phyloP scores from a whole-genome alignment of 2,329 filamentous ascomycete species.

The Apiospora pterosperma region DNA sequence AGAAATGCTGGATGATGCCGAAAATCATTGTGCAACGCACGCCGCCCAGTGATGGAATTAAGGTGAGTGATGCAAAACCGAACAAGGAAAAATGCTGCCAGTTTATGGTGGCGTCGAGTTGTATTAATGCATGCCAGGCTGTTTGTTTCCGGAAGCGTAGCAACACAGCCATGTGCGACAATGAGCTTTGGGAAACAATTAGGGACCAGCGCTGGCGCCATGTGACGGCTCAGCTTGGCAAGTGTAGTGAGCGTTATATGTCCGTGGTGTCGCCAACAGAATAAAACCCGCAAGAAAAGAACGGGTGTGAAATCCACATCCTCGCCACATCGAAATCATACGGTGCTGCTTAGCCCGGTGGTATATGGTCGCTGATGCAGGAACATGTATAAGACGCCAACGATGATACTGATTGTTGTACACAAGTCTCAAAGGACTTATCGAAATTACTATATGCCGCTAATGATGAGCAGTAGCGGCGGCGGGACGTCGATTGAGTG shows the following conservation, averaged over 20 bases:
- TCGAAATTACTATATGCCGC: conserved; percentile 2
- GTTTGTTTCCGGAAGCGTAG: background rate
- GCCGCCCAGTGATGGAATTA: conserved; percentile 2
- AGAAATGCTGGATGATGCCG: background rate
- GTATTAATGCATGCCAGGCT: background rate
- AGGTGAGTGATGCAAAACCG: background rate
- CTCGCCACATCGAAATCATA: background rate
- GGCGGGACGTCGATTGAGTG: background rate
- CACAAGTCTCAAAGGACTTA: background rate
- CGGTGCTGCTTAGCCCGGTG: background rate
- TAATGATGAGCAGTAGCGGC: background rate
- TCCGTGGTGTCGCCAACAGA: background rate
- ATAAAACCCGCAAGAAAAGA: background rate
- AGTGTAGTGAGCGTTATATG: background rate
- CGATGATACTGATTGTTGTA: background rate
- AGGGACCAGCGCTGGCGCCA: background rate
- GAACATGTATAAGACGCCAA: background rate
- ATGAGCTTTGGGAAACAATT: background rate
- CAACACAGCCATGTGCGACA: background rate
- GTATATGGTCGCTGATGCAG: conserved; percentile 1
- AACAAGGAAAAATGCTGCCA: background rate
- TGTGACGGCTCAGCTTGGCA: background rate
- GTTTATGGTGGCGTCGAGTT: background rate
- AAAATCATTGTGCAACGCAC: background rate
- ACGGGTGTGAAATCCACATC: background rate